Conservation (phyloP, 768 basidiomycete species). For the Suillus bovinus region DNA sequence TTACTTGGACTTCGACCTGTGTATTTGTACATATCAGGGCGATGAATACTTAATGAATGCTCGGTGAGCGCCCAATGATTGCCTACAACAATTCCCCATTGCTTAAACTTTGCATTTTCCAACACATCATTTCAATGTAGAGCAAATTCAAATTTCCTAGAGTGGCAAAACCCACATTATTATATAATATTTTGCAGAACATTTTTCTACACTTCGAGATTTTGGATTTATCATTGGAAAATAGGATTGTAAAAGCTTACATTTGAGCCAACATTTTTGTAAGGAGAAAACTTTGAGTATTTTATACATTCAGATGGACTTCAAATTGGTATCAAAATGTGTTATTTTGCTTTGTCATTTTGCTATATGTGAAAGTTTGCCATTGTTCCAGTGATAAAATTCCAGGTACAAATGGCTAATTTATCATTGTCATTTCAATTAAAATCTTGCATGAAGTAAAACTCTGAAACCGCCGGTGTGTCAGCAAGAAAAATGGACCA, state of each 20-base stretch:
- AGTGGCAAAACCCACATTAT: too few relatives aligned
- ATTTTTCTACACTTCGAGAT: neutral
- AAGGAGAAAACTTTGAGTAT: neutral
- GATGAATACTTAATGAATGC: too few relatives aligned
- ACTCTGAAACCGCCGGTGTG: neutral
- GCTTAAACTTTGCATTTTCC: too few relatives aligned
- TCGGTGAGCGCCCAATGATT: too few relatives aligned
- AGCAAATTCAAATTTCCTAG: too few relatives aligned
- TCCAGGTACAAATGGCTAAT: neutral
- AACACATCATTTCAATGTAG: too few relatives aligned
- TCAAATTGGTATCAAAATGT: neutral
- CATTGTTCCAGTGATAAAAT: neutral
- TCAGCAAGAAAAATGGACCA: too few relatives aligned
- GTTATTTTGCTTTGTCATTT: neutral
- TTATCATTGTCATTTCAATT: neutral
- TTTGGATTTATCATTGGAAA: slow-evolving; percentile 7
- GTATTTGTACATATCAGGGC: too few relatives aligned
- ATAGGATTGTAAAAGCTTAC: neutral
- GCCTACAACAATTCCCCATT: too few relatives aligned
- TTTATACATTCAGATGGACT: neutral
- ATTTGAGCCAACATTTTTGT: neutral
- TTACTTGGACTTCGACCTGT: too few relatives aligned
- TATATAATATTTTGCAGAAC: neutral
- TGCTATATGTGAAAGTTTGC: neutral
- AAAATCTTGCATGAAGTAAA: neutral